These are phyloP conservation scores for Handroanthus guayacan DNA, from an alignment of 257 asterid genomes.

Conservation along the genomic window DNA sequence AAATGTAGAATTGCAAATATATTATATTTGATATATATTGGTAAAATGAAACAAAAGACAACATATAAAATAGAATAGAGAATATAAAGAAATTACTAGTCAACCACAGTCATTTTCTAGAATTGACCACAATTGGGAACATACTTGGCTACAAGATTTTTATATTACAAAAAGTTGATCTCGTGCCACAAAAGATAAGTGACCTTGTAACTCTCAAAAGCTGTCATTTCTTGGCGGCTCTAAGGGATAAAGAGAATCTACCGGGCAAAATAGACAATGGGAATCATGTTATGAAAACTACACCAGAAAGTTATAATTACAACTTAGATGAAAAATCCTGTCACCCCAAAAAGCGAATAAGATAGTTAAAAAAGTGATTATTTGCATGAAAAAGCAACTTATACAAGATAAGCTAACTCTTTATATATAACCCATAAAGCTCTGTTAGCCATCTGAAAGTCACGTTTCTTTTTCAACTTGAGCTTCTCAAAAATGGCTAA, in stretches of 20 bases:
- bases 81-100: too few species aligned
- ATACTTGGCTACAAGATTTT: too few species aligned
- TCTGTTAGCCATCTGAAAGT: conserved; percentile 18
- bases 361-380: conserved; percentile 18
- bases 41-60: too few species aligned
- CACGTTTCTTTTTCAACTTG: conserved; percentile 7
- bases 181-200: too few species aligned
- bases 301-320: conserved; percentile 3
- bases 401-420: conserved; percentile 34
- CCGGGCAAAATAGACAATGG: conserved; percentile 38
- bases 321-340: conserved; percentile 21
- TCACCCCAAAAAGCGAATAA: conserved; percentile 34
- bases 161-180: too few species aligned
- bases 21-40: too few species aligned
- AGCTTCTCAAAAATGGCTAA: conserved; percentile 47
- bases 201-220: too few species aligned
- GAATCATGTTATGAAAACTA: conserved; percentile 46
- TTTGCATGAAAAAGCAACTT: conserved; percentile 40
- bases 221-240: background rate
- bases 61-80: too few species aligned
- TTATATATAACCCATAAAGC: conserved; percentile 45
- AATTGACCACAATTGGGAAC: too few species aligned
- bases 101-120: too few species aligned
- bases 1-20: too few species aligned
- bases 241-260: background rate